Evolutionary conservation across 202 grass and related monocot genomes (phyloP).

Genomic region (Carex sylvatica): DNA sequence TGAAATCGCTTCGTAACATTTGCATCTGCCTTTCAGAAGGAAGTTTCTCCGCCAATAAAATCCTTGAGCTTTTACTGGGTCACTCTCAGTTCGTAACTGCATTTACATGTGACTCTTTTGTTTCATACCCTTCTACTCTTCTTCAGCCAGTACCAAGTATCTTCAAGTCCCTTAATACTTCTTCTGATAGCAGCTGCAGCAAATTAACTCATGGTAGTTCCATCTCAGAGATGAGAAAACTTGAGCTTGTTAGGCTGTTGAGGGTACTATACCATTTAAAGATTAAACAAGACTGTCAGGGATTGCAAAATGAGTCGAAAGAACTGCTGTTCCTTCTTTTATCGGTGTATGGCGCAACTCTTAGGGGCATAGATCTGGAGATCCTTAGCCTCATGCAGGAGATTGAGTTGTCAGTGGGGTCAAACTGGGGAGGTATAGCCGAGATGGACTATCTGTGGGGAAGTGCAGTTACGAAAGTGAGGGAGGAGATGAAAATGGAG

Average conservation of each 20-base stretch:
- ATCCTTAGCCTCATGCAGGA: constrained; percentile 84
- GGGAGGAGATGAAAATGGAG: constrained; percentile 69
- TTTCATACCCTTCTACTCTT: constrained; percentile 47
- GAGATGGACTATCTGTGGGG: constrained; percentile 95
- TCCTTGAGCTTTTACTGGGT: constrained; percentile 81
- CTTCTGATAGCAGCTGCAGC: constrained; percentile 26
- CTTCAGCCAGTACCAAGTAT: constrained; percentile 74
- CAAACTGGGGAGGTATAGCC: constrained; percentile 51
- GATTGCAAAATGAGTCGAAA: constrained; percentile 51
- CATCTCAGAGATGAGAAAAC: constrained; percentile 46
- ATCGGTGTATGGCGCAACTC: constrained; percentile 77
- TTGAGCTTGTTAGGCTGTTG: constrained; percentile 81
- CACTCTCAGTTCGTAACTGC: constrained; percentile 78
- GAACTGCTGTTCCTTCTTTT: constrained; percentile 76
- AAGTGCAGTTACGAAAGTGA: constrained; percentile 54
- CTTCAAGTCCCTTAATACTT: constrained; percentile 58
- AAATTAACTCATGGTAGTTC: constrained; percentile 21
- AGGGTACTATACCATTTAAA: constrained; percentile 83
- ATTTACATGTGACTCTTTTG: constrained; percentile 44
- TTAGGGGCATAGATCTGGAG: constrained; percentile 76
- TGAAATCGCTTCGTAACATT: constrained; percentile 83
- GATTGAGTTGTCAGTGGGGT: constrained; percentile 52
- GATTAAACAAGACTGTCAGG: constrained; percentile 49
- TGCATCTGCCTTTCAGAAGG: constrained; percentile 64
- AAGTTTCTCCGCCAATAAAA: constrained; percentile 56